Percentiles rank a stretch among this genome's conserved stretches.
These are phyloP conservation scores for Umbelopsis sp. DNA, from an alignment of 192 early-diverging fungal genomes.

Conservation along the genomic window DNA sequence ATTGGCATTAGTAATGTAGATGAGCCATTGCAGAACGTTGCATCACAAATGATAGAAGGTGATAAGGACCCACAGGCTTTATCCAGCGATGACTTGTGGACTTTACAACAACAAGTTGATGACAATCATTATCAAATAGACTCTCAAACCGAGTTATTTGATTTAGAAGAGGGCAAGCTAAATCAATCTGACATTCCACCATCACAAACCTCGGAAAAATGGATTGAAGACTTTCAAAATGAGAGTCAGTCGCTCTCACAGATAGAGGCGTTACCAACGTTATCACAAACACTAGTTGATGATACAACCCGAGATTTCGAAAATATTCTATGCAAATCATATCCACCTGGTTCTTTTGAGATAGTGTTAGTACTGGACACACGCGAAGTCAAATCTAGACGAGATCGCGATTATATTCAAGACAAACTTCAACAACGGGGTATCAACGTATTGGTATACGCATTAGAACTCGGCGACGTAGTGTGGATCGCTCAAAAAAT, in stretches of 20 bases:
- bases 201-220: not conserved
- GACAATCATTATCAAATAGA: not conserved
- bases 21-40: no score
- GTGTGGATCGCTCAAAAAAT: conserved; percentile 78
- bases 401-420: conserved; percentile 75
- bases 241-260: not conserved
- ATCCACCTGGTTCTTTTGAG: conserved; percentile 59
- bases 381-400: conserved; percentile 74
- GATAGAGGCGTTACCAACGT: not conserved
- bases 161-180: not conserved
- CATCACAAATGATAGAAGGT: not conserved
- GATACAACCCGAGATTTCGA: conserved; percentile 4
- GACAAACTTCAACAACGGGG: conserved; percentile 62
- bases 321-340: conserved; percentile 31
- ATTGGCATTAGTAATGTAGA: no score
- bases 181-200: not conserved
- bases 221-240: not conserved
- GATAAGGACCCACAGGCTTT: not conserved
- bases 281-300: not conserved
- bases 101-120: not conserved
- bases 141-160: not conserved
- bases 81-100: conserved; percentile 1
- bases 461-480: conserved; percentile 86
- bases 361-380: conserved; percentile 78
- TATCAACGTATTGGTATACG: conserved; percentile 56